phyloP scores from a whole-genome alignment of 257 asterid genomes.

The Solanum appendiculatum region DNA sequence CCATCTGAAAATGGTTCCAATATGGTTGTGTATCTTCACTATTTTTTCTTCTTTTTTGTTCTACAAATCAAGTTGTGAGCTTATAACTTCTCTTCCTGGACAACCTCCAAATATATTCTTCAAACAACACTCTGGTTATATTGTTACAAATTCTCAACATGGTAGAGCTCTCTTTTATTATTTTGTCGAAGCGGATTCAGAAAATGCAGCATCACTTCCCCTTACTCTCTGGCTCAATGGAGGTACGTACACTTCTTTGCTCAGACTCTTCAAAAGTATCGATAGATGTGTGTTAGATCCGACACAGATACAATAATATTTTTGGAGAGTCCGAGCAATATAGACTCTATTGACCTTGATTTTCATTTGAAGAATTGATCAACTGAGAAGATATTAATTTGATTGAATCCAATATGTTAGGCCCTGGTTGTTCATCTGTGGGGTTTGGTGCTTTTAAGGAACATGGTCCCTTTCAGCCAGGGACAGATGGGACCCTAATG shows the following conservation, averaged over 20 bases:
- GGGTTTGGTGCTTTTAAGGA: constrained; percentile 23
- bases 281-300: background rate
- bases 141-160: constrained; percentile 4
- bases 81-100: constrained; percentile 16
- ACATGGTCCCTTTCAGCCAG: constrained; percentile 21
- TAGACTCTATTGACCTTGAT: background rate
- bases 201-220: constrained; percentile 4
- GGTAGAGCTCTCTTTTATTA: constrained; percentile 15
- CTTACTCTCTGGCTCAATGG: constrained; percentile 22
- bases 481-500: background rate
- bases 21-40: background rate
- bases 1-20: background rate
- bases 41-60: background rate
- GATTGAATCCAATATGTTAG: background rate
- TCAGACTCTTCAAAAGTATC: background rate
- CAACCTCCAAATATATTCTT: constrained; percentile 12
- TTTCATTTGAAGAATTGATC: background rate
- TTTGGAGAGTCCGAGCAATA: background rate
- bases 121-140: constrained; percentile 17
- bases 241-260: constrained; percentile 1
- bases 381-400: background rate
- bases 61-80: background rate
- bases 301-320: background rate
- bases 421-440: constrained; percentile 23
- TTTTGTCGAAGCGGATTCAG: constrained; percentile 14